Evolutionary conservation across 495 filamentous ascomycete genomes (phyloP), one percentile per base, ranked within the genome.

Genomic region (Gamarada debralockiae): DNA sequence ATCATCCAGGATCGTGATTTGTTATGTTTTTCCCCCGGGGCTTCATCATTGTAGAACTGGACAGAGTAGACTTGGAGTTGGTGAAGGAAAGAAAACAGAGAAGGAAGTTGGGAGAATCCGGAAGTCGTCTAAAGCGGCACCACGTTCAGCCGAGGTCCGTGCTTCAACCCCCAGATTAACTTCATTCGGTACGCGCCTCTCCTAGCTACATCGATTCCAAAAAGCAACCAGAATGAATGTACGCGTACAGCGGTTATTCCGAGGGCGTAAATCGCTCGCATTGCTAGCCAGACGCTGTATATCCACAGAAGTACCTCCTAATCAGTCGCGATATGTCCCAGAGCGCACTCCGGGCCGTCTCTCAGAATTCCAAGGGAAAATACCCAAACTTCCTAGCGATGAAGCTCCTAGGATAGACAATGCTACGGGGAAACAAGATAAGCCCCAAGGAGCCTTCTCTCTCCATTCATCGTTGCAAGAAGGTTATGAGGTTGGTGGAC

Each of bases 221-320:
- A 29, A 29, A n/a, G 3, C 21, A 24, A 41, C 34, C 12, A 42
- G 9, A 21, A 51, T 52, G 49, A 44, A n/a, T 22, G n/a, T 52
- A 7, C 50, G 50, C 3, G 21, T 22, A 21, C 40, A 46, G 18
- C 50, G 50, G 15, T 31, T 47, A 12, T 15, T 37, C 7, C 40
- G 42, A 31, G 29, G 12, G 40, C 50, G 24, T 13, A 46, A 27
- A 20, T n/a, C 36, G 24, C 18, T 47, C 3, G 20, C 40, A 8
- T 21, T 3, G 17, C 10, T 40, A 24, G 21, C 33, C 6, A 53
- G 18, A 27, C 40, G 50, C 14, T 39, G 5, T 18, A 13, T 24
- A n/a, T 14, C 33, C 3, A 38, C 41, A 12, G 29, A 34, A n/a
- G 15, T 5, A 20, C 25, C 3, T 31, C 31, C 44, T 24, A 20